Evolutionary conservation across 345 rosid genomes (phyloP).

Genomic region (Hibiscus mutabilis): DNA sequence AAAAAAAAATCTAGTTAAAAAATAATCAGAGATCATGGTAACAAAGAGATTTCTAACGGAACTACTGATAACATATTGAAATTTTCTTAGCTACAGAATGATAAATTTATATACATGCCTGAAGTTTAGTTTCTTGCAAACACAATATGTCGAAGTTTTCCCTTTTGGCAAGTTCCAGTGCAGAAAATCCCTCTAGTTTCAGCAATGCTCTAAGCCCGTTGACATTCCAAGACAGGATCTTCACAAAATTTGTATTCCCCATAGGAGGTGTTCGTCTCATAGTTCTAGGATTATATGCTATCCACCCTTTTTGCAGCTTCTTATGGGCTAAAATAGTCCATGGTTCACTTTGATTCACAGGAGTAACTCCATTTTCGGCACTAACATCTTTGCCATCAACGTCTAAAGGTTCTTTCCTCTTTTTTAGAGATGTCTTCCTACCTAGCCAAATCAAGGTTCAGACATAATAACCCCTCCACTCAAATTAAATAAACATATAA

Average conservation of each 20-base stretch:
- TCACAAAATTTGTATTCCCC: conserved; percentile 40
- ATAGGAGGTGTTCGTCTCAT: conserved; percentile 62
- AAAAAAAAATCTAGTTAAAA: no score
- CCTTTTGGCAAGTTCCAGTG: conserved; percentile 69
- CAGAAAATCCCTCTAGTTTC: conserved; percentile 68
- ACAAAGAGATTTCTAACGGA: not conserved
- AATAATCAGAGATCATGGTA: no score
- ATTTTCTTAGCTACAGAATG: not conserved
- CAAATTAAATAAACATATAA: not conserved
- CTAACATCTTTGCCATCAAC: conserved; percentile 18
- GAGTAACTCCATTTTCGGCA: conserved; percentile 15
- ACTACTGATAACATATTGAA: not conserved
- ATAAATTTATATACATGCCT: conserved; percentile 37
- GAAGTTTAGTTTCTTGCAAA: conserved; percentile 92
- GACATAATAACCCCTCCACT: not conserved
- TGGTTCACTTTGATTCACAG: conserved; percentile 46
- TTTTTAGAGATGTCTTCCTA: conserved; percentile 18
- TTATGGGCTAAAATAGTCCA: conserved; percentile 88
- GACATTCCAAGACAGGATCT: conserved; percentile 91
- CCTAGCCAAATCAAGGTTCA: conserved; percentile 23
- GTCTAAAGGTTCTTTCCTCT: conserved; percentile 30
- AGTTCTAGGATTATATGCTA: conserved; percentile 68
- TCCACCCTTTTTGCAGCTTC: conserved; percentile 88
- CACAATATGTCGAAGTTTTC: conserved; percentile 83
- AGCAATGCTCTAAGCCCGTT: conserved; percentile 82